Evolutionary conservation across 768 basidiomycete species (phyloP).

Genomic region (Collybiopsis confluens): DNA sequence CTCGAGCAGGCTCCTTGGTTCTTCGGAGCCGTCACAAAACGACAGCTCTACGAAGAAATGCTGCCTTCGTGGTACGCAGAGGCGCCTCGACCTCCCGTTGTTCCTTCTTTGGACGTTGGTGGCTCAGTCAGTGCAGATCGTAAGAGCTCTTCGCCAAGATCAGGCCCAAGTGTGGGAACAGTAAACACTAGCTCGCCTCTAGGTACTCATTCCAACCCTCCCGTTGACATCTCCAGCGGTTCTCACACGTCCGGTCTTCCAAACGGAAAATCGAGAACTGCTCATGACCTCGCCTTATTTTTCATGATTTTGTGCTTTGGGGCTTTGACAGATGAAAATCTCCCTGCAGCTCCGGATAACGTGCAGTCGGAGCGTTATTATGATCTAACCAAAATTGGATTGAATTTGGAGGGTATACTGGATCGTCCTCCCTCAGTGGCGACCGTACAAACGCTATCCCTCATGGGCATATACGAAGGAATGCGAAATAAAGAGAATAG

Average conservation of each 20-base stretch:
- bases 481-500: conserved; percentile 64
- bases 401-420: conserved; percentile 64
- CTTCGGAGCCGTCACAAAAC: conserved; percentile 63
- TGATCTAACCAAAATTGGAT: conserved; percentile 57
- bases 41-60: conserved; percentile 60
- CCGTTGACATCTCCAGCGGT: neutral
- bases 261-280: conserved; percentile 19
- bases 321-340: conserved; percentile 48
- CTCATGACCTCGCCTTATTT: conserved; percentile 61
- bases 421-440: conserved; percentile 69
- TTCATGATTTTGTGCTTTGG: conserved; percentile 64
- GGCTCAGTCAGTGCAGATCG: neutral
- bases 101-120: neutral
- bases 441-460: conserved; percentile 60
- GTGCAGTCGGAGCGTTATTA: conserved; percentile 50
- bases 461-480: conserved; percentile 72
- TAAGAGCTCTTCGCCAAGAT: conserved; percentile 20
- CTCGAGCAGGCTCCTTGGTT: conserved; percentile 80
- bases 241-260: conserved; percentile 12
- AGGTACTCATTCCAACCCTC: neutral
- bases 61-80: conserved; percentile 66
- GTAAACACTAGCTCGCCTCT: conserved; percentile 7
- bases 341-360: conserved; percentile 51
- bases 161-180: neutral
- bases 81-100: conserved; percentile 26